Conservation (phyloP, 306 rosid genomes). For the Inga laurina region DNA sequence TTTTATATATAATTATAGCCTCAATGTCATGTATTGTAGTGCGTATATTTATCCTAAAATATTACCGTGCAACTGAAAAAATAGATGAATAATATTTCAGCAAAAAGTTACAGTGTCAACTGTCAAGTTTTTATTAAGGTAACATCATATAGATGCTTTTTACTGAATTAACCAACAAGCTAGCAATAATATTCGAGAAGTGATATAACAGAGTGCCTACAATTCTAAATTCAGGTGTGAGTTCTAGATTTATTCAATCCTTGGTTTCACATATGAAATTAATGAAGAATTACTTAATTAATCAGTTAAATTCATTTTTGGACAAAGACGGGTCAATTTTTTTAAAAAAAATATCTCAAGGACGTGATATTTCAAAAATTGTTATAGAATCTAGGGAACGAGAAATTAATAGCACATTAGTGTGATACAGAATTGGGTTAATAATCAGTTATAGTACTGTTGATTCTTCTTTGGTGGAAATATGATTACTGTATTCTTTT, state of each 20-base stretch:
- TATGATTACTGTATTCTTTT: too few relatives aligned
- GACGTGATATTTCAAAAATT: too few relatives aligned
- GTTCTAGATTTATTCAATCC: background rate
- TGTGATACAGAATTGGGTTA: too few relatives aligned
- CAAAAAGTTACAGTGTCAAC: background rate
- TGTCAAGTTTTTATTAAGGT: background rate
- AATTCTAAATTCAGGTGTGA: background rate
- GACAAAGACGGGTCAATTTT: background rate
- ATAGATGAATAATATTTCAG: background rate
- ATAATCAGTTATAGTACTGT: too few relatives aligned
- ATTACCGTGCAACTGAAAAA: background rate
- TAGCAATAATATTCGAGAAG: background rate
- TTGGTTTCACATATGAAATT: background rate
- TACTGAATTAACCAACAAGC: background rate
- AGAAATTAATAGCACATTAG: too few relatives aligned
- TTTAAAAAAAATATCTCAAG: too few relatives aligned
- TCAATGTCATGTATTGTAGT: background rate
- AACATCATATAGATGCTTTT: background rate
- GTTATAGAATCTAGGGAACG: too few relatives aligned
- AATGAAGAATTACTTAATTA: background rate
- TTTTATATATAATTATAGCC: too few relatives aligned
- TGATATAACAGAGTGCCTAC: too few relatives aligned
- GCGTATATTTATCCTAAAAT: too few relatives aligned
- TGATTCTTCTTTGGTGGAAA: too few relatives aligned
- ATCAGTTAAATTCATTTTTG: background rate